A percentile compares a stretch with the other conserved stretches of the same genome.
phyloP scores from a whole-genome alignment of 805 yeast species.

The Ogataea methanolica region DNA sequence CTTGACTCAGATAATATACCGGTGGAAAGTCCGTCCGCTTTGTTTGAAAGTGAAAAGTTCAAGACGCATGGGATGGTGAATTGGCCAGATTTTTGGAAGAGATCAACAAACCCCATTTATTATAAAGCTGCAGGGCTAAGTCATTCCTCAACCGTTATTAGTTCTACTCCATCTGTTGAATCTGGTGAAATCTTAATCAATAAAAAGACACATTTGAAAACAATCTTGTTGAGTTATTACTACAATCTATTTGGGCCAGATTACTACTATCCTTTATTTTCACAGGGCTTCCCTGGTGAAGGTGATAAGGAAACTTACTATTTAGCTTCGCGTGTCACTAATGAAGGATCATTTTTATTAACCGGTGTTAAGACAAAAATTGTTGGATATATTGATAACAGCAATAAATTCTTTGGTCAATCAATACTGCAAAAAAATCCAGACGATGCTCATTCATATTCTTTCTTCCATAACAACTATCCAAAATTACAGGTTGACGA shows the following conservation, averaged over 20 bases:
- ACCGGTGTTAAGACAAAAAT: conserved; percentile 28
- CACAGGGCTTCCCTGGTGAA: conserved; percentile 74
- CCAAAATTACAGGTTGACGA: conserved; percentile 26
- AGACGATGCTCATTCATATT: conserved; percentile 15
- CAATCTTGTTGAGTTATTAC: conserved; percentile 55
- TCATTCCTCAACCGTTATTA: conserved; percentile 26
- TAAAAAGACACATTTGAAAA: conserved; percentile 53
- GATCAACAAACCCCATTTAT: conserved; percentile 55
- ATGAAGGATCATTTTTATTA: conserved; percentile 23
- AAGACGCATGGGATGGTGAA: conserved; percentile 41
- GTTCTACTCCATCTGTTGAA: conserved; percentile 57
- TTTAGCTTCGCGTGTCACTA: conserved; percentile 53
- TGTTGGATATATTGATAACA: conserved; percentile 25
- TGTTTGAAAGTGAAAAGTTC: conserved; percentile 42
- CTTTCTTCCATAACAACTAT: conserved; percentile 29
- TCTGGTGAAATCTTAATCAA: conserved; percentile 66
- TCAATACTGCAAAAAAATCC: conserved; percentile 30
- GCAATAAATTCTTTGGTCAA: conserved; percentile 25
- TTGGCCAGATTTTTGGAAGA: conserved; percentile 69
- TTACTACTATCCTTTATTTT: conserved; percentile 60
- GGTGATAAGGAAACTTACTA: conserved; percentile 78
- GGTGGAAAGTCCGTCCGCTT: conserved; percentile 32
- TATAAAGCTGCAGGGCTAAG: conserved; percentile 43
- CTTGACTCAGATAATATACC: conserved; percentile 49
- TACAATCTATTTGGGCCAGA: conserved; percentile 65